Evolutionary conservation across 768 basidiomycete genomes (phyloP).

Genomic region (Lentinula sp.): DNA sequence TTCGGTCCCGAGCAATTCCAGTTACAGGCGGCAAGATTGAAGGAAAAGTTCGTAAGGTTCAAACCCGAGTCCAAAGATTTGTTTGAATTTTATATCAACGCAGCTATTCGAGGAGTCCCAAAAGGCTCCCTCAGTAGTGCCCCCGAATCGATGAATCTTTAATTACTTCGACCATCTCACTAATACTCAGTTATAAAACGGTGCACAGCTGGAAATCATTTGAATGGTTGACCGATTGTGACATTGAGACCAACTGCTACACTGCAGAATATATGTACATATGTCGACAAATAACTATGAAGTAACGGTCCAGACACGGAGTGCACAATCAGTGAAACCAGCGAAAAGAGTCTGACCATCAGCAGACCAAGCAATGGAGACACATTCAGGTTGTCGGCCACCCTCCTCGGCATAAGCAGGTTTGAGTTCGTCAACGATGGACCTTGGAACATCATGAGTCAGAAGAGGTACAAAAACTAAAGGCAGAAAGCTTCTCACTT

Average conservation of each 20-base stretch:
- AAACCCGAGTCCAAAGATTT: conserved; percentile 2
- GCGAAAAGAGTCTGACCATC: conserved; percentile 97
- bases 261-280: neutral
- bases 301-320: conserved; percentile 88
- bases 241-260: neutral
- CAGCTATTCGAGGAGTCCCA: neutral
- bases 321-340: conserved; percentile 92
- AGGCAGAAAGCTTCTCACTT: conserved; percentile 55
- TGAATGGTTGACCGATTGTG: too few species aligned
- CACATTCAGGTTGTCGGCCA: conserved; percentile 82
- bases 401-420: conserved; percentile 83
- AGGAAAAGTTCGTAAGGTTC: conserved; percentile 1
- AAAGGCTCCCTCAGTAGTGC: neutral
- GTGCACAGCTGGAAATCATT: too few species aligned
- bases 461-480: neutral
- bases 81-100: conserved; percentile 2
- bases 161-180: neutral
- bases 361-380: conserved; percentile 97
- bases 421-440: conserved; percentile 98
- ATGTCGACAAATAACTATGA: conserved; percentile 27
- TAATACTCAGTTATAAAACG: too few species aligned
- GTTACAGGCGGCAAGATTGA: neutral
- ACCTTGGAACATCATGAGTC: conserved; percentile 38
- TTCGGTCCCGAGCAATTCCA: neutral
- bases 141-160: neutral